Conservation (phyloP, 106 monocot species). For the Phalaenopsis aphrodite region DNA sequence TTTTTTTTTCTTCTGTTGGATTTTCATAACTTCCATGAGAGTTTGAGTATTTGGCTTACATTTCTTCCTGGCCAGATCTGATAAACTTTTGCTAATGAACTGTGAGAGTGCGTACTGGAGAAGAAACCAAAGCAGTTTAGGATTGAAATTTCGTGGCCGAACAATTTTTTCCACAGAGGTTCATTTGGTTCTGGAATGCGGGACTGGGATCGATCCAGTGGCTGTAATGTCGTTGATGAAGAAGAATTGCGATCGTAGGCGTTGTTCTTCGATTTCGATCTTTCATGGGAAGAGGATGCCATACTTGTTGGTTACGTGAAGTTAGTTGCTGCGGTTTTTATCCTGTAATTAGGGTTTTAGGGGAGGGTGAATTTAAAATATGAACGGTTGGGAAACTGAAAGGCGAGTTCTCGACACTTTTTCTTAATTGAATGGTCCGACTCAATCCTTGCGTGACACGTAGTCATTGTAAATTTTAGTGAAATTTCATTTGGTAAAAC, state of each 20-base stretch:
- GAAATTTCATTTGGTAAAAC: no score
- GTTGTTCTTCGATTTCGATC: neutral
- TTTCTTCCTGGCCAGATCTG: slow-evolving; percentile 3
- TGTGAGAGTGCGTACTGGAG: neutral
- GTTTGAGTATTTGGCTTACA: neutral
- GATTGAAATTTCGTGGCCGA: neutral
- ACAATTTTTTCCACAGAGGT: neutral
- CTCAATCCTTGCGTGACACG: no score
- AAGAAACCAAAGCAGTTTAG: neutral
- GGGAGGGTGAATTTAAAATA: neutral
- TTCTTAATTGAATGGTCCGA: no score
- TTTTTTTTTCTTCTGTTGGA: no score
- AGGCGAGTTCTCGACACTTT: neutral
- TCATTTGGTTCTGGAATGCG: neutral
- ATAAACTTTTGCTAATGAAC: neutral
- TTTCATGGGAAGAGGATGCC: neutral
- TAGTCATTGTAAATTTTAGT: no score
- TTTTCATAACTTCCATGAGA: neutral
- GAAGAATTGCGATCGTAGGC: neutral
- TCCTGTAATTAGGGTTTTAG: neutral
- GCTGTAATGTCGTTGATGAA: neutral
- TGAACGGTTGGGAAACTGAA: neutral
- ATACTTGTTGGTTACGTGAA: no score
- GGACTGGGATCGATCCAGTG: neutral
- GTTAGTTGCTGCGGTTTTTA: neutral